Percentiles rank a stretch among this genome's conserved stretches.
These are phyloP conservation scores for Amanita brunnescens DNA, from an alignment of 768 basidiomycete species.

Conservation along the genomic window DNA sequence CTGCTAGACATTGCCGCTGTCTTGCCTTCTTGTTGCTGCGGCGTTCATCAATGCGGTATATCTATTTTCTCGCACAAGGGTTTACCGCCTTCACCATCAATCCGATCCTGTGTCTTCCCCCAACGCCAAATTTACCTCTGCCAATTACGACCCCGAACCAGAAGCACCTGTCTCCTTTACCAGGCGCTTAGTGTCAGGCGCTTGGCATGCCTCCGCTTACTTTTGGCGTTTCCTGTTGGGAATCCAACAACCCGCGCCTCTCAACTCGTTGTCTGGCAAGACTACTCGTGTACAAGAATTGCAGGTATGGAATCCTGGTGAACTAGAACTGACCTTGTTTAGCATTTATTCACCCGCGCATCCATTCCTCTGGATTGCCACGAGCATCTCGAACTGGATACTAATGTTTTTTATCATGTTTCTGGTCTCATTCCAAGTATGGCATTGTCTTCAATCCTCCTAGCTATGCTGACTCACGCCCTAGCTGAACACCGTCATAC, in stretches of 20 bases:
- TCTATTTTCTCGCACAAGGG: constrained; percentile 59
- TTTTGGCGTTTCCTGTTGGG: constrained; percentile 65
- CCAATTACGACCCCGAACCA: constrained; percentile 37
- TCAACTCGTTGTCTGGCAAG: constrained; percentile 29
- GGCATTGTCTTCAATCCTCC: constrained; percentile 12
- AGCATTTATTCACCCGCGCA: constrained; percentile 76
- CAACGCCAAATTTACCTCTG: constrained; percentile 58
- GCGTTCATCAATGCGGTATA: constrained; percentile 56
- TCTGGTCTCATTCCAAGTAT: constrained; percentile 55
- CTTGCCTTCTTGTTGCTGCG: constrained; percentile 42
- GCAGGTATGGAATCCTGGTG: constrained; percentile 70
- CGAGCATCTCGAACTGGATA: constrained; percentile 69
- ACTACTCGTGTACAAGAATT: constrained; percentile 61
- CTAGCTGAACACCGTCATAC: constrained; percentile 42
- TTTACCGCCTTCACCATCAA: constrained; percentile 60
- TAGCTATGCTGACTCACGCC: neutral
- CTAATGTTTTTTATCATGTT: constrained; percentile 62
- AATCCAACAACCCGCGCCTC: constrained; percentile 36
- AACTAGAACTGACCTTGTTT: constrained; percentile 62
- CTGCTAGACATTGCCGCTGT: constrained; percentile 55
- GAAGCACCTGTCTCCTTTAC: constrained; percentile 35
- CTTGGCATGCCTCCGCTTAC: constrained; percentile 46
- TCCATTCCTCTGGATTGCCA: constrained; percentile 63
- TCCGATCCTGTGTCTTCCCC: constrained; percentile 61
- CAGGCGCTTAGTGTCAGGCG: constrained; percentile 31